phyloP scores from a whole-genome alignment of 768 basidiomycete genomes.

The Lyophyllum semitale region DNA sequence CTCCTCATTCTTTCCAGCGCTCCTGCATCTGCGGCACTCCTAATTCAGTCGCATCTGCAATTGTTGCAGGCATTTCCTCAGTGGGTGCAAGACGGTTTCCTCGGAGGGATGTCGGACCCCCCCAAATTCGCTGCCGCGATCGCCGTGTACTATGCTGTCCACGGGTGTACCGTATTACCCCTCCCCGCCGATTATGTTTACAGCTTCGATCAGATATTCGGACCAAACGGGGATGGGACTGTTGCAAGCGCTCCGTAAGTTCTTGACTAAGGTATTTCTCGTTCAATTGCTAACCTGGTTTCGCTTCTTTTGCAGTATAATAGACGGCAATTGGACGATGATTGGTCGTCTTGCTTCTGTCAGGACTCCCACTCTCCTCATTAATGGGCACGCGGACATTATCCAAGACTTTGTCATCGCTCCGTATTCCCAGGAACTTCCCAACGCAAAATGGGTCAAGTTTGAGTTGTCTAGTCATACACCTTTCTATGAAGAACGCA shows the following conservation, averaged over 20 bases:
- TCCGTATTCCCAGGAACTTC: slow-evolving; percentile 40
- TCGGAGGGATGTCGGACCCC: slow-evolving; percentile 18
- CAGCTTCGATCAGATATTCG: slow-evolving; percentile 24
- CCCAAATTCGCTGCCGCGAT: slow-evolving; percentile 18
- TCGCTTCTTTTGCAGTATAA: too few relatives aligned
- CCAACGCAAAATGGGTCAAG: slow-evolving; percentile 44
- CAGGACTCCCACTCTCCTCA: slow-evolving; percentile 36
- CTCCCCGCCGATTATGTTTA: slow-evolving; percentile 22
- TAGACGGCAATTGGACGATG: slow-evolving; percentile 49
- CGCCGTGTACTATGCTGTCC: slow-evolving; percentile 23
- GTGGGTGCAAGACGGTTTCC: slow-evolving; percentile 17
- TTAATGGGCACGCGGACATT: slow-evolving; percentile 44
- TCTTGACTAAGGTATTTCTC: slow-evolving; percentile 1
- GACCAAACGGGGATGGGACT: slow-evolving; percentile 26
- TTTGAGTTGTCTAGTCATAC: slow-evolving; percentile 46
- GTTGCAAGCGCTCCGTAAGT: not conserved
- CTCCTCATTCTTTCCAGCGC: slow-evolving; percentile 31
- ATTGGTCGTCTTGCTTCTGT: slow-evolving; percentile 44
- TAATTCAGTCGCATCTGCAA: slow-evolving; percentile 23
- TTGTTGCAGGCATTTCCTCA: slow-evolving; percentile 20
- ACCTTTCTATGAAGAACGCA: slow-evolving; percentile 43
- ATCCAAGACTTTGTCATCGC: slow-evolving; percentile 37
- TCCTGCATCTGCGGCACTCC: slow-evolving; percentile 27
- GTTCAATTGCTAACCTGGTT: too few relatives aligned
- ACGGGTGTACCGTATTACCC: slow-evolving; percentile 23